Percentiles rank a stretch among this genome's conserved stretches.
Conservation (phyloP, 495 filamentous ascomycete species). For the Aspergillus haitiensis region DNA sequence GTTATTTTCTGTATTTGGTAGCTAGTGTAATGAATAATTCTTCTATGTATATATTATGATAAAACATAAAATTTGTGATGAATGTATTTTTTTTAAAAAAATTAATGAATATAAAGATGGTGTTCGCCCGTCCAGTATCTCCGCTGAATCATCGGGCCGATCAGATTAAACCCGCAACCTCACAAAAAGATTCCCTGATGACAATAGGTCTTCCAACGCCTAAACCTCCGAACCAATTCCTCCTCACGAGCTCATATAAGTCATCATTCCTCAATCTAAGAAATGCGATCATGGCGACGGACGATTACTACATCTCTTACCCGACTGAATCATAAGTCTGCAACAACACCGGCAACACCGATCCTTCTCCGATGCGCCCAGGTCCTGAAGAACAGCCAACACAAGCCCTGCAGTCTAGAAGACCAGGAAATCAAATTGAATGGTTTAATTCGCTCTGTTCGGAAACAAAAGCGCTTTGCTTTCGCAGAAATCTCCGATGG, state of each 20-base stretch:
- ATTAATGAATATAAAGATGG: background rate
- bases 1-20: too few relatives aligned
- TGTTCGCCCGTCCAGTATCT: background rate
- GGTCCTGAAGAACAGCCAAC: conserved; percentile 37
- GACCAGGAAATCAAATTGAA: conserved; percentile 59
- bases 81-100: background rate
- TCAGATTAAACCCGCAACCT: background rate
- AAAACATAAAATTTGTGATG: too few relatives aligned
- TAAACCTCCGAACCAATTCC: background rate
- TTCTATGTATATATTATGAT: too few relatives aligned
- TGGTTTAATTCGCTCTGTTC: conserved; percentile 80
- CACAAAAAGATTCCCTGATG: background rate
- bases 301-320: conserved; percentile 42
- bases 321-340: conserved; percentile 31
- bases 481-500: conserved; percentile 90
- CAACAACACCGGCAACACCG: conserved; percentile 20
- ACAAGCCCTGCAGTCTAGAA: conserved; percentile 33
- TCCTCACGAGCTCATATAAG: background rate
- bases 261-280: conserved; percentile 12
- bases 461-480: conserved; percentile 77
- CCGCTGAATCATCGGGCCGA: conserved; percentile 21
- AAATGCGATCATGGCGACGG: conserved; percentile 50
- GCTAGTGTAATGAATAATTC: too few relatives aligned
- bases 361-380: conserved; percentile 39
- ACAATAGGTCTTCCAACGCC: background rate